These are phyloP conservation scores for Boletus pseudo-olivaceus DNA, from an alignment of 768 basidiomycete species.

Conservation along the genomic window DNA sequence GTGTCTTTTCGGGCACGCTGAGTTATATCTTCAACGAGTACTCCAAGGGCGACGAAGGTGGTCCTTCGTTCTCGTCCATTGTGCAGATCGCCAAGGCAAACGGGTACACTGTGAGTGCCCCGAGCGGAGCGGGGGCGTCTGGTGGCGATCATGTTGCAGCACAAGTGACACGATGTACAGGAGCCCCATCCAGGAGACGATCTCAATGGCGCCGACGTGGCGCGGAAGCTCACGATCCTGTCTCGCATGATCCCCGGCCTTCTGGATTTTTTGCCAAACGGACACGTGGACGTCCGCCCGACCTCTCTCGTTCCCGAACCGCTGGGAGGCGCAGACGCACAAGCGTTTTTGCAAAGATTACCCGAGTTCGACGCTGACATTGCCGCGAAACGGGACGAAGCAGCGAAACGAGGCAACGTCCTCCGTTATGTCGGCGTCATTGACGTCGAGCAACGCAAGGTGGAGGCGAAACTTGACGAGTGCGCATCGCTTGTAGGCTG, in stretches of 20 bases:
- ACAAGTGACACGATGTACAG: conserved; percentile 42
- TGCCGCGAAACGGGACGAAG: conserved; percentile 70
- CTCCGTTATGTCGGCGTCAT: conserved; percentile 94
- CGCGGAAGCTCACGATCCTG: conserved; percentile 94
- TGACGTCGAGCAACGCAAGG: conserved; percentile 60
- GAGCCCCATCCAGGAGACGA: conserved; percentile 98
- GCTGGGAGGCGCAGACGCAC: conserved; percentile 69
- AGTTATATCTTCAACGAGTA: conserved; percentile 99
- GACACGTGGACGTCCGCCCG: conserved; percentile 78
- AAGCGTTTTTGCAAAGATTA: conserved; percentile 77
- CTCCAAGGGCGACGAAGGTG: conserved; percentile 63
- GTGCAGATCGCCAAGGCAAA: conserved; percentile 86
- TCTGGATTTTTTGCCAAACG: conserved; percentile 59
- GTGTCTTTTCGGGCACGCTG: conserved; percentile 96
- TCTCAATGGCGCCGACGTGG: conserved; percentile 94
- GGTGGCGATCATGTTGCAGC: background rate
- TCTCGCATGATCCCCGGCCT: conserved; percentile 65
- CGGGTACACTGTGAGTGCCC: conserved; percentile 78
- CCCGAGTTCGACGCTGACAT: conserved; percentile 83
- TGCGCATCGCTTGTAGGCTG: conserved; percentile 34
- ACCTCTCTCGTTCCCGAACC: conserved; percentile 80
- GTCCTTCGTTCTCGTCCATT: conserved; percentile 82
- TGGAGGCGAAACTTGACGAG: conserved; percentile 90
- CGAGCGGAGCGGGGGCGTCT: background rate
- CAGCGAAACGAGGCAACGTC: conserved; percentile 76